Conservation (phyloP, 2,329 filamentous ascomycete species). For the Paraconiothyrium brasiliense region DNA sequence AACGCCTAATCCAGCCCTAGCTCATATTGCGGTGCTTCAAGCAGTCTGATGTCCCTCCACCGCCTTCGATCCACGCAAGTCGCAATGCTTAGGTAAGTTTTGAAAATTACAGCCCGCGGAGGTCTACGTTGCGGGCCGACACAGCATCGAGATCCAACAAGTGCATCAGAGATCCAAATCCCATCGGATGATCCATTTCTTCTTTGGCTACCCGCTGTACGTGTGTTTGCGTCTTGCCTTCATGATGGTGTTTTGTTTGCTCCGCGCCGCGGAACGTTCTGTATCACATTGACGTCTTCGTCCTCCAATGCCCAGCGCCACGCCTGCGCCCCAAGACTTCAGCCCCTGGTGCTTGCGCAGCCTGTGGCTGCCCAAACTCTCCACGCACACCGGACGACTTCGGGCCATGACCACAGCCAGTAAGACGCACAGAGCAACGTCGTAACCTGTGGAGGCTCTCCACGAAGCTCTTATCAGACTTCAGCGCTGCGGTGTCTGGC, state of each 20-base stretch:
- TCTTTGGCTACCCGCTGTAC: not conserved
- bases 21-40: not conserved
- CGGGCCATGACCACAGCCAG: too few relatives aligned
- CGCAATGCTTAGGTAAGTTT: not conserved
- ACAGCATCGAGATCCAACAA: slow-evolving; percentile 5
- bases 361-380: not conserved
- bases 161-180: not conserved
- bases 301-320: not conserved
- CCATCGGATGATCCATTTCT: not conserved
- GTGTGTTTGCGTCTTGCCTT: not conserved
- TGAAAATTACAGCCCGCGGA: not conserved
- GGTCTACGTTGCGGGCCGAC: not conserved
- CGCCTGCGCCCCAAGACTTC: too few relatives aligned
- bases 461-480: not conserved
- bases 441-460: too few relatives aligned
- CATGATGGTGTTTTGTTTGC: not conserved
- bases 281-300: not conserved
- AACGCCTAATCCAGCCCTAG: not conserved
- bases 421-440: not conserved
- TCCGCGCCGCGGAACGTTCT: not conserved
- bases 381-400: too few relatives aligned
- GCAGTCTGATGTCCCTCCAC: not conserved
- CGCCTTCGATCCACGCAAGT: not conserved
- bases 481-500: not conserved
- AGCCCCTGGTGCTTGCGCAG: slow-evolving; percentile 14